Conservation (phyloP, 2,329 filamentous ascomycete species). For the Herpotrichia juniperi region DNA sequence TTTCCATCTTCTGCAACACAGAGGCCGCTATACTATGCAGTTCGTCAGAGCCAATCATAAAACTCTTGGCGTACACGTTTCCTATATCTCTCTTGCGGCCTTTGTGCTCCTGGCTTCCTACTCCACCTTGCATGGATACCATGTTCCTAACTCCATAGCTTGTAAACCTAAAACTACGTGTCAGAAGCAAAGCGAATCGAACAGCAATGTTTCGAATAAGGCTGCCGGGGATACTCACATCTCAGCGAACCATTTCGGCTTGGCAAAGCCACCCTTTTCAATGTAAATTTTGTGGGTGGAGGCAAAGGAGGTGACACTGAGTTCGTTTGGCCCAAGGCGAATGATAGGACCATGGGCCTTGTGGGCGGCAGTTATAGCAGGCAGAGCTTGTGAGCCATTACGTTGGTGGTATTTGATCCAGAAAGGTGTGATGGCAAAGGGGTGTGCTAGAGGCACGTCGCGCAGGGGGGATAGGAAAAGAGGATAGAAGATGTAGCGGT, state of each 20-base stretch:
- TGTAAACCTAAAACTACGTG: too few species aligned
- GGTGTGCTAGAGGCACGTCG: constrained; percentile 70
- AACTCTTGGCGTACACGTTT: constrained; percentile 64
- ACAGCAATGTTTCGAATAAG: too few species aligned
- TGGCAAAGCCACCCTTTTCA: constrained; percentile 74
- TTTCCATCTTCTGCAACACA: background rate
- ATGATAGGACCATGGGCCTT: constrained; percentile 63
- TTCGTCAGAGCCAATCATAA: constrained; percentile 1
- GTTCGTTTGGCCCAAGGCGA: constrained; percentile 65
- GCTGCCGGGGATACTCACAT: too few species aligned
- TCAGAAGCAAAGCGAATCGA: too few species aligned
- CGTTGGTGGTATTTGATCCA: constrained; percentile 70
- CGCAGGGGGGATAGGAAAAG: constrained; percentile 64
- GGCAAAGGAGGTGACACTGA: constrained; percentile 69
- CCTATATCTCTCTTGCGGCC: constrained; percentile 74
- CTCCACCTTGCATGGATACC: constrained; percentile 67
- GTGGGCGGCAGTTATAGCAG: constrained; percentile 55
- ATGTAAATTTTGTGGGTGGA: constrained; percentile 63
- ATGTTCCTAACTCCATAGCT: constrained; percentile 70
- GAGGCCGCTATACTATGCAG: background rate
- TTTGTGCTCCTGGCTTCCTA: constrained; percentile 64
- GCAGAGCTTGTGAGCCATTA: constrained; percentile 3
- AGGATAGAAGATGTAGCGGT: constrained; percentile 31
- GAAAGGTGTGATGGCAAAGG: constrained; percentile 62
- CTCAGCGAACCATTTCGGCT: constrained; percentile 67